Evolutionary conservation across 2,329 filamentous ascomycete species (phyloP).

Genomic region (Cylindrodendrum hubeiense): DNA sequence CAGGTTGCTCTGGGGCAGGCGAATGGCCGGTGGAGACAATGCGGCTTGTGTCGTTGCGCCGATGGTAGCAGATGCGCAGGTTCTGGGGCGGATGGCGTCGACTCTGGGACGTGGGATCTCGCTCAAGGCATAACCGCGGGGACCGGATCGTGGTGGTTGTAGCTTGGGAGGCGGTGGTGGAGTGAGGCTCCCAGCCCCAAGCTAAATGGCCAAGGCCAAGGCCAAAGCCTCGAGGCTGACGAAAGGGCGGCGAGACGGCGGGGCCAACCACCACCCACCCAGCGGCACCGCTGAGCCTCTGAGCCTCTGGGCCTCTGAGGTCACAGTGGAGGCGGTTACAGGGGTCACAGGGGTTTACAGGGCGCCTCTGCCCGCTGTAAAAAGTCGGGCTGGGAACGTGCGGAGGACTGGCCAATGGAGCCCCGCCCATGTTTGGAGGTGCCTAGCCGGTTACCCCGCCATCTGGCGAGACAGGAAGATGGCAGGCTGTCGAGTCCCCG

Average conservation of each 20-base stretch:
- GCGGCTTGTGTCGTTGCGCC: neutral
- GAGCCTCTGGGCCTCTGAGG: too few relatives aligned
- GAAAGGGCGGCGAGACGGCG: constrained; percentile 24
- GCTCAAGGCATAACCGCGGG: constrained; percentile 17
- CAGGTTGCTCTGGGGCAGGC: neutral
- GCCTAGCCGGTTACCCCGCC: constrained; percentile 8
- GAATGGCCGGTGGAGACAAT: neutral
- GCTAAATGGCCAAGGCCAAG: constrained; percentile 3
- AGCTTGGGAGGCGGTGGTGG: constrained; percentile 38
- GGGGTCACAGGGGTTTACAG: neutral
- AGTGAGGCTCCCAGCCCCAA: constrained; percentile 39
- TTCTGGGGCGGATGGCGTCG: neutral
- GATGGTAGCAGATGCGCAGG: neutral
- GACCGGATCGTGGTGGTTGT: constrained; percentile 34
- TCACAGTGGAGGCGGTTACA: neutral
- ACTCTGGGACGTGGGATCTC: constrained; percentile 2
- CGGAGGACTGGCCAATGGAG: neutral
- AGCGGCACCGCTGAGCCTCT: too few relatives aligned
- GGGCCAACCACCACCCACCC: constrained; percentile 26
- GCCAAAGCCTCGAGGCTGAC: constrained; percentile 39
- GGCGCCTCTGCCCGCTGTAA: neutral
- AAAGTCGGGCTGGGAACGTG: neutral
- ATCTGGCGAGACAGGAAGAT: neutral
- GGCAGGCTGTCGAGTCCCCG: neutral
- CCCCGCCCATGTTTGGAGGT: neutral